Evolutionary conservation across 2,329 filamentous ascomycete species (phyloP).

Genomic region (Aspergillus sp.): DNA sequence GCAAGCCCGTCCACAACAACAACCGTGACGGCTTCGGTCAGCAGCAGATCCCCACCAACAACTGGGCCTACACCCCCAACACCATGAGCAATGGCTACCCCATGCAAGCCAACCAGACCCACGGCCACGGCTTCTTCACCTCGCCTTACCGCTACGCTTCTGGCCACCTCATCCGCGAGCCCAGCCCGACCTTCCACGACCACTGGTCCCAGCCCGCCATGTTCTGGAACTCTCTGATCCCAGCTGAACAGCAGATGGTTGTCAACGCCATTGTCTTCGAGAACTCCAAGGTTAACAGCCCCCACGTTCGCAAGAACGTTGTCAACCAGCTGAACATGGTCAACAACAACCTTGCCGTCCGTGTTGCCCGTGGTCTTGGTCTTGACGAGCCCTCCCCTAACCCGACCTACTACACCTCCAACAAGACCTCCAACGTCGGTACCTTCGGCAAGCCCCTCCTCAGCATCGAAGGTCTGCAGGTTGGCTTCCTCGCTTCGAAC

Average conservation of each 20-base stretch:
- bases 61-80: conserved; percentile 66
- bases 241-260: conserved; percentile 68
- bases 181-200: conserved; percentile 66
- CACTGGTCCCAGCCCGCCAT: conserved; percentile 72
- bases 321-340: conserved; percentile 69
- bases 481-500: conserved; percentile 62
- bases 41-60: conserved; percentile 69
- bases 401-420: conserved; percentile 67
- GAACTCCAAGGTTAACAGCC: conserved; percentile 60
- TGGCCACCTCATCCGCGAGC: conserved; percentile 59
- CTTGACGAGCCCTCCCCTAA: conserved; percentile 62
- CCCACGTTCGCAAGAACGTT: conserved; percentile 64
- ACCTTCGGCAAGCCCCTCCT: conserved; percentile 61
- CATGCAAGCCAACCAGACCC: conserved; percentile 64
- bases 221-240: conserved; percentile 71
- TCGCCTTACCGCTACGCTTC: conserved; percentile 57
- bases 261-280: conserved; percentile 75
- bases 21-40: conserved; percentile 71
- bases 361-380: conserved; percentile 65
- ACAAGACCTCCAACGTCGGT: conserved; percentile 63
- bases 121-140: conserved; percentile 70
- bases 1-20: conserved; percentile 68
- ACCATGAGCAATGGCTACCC: conserved; percentile 66
- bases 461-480: conserved; percentile 63
- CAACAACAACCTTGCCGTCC: conserved; percentile 65